Evolutionary conservation across 164 flowering plant species (phyloP).

Genomic region (Saururus chinensis): DNA sequence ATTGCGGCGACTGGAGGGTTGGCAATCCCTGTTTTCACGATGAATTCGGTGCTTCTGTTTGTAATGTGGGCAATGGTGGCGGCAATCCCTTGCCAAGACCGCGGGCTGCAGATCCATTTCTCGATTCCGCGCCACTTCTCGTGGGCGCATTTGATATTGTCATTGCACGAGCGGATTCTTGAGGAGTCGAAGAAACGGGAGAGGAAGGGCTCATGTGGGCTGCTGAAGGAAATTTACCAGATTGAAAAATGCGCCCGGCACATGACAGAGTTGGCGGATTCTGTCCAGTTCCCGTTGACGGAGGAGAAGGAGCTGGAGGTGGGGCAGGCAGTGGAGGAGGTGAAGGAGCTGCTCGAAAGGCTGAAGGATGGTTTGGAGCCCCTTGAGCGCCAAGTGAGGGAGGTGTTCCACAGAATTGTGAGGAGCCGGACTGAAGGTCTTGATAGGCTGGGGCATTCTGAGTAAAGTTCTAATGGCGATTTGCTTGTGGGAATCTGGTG

Average conservation of each 20-base stretch:
- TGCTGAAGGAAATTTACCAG: conserved; percentile 67
- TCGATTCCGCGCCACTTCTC: conserved; percentile 46
- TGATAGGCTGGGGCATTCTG: conserved; percentile 41
- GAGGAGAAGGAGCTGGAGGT: conserved; percentile 64
- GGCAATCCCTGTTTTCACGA: conserved; percentile 56
- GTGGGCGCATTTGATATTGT: conserved; percentile 54
- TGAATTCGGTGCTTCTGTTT: conserved; percentile 57
- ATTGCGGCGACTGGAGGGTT: conserved; percentile 51
- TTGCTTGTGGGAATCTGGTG: not conserved
- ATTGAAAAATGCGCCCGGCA: conserved; percentile 55
- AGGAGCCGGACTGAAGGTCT: conserved; percentile 74
- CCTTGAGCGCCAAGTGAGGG: conserved; percentile 72
- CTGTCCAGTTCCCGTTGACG: conserved; percentile 47
- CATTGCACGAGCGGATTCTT: conserved; percentile 60
- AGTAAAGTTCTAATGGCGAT: conserved; percentile 12
- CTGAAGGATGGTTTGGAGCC: conserved; percentile 66
- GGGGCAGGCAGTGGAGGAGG: conserved; percentile 40
- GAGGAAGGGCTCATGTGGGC: conserved; percentile 50
- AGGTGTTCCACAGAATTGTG: conserved; percentile 75
- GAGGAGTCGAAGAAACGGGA: conserved; percentile 87
- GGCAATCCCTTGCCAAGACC: conserved; percentile 93
- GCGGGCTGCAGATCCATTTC: conserved; percentile 76
- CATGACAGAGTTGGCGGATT: conserved; percentile 55
- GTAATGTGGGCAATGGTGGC: conserved; percentile 93
- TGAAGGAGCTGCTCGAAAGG: conserved; percentile 31